Percentiles rank a stretch among this genome's conserved stretches.
phyloP scores from a whole-genome alignment of 768 basidiomycete species.

The Sarcodon sp. region DNA sequence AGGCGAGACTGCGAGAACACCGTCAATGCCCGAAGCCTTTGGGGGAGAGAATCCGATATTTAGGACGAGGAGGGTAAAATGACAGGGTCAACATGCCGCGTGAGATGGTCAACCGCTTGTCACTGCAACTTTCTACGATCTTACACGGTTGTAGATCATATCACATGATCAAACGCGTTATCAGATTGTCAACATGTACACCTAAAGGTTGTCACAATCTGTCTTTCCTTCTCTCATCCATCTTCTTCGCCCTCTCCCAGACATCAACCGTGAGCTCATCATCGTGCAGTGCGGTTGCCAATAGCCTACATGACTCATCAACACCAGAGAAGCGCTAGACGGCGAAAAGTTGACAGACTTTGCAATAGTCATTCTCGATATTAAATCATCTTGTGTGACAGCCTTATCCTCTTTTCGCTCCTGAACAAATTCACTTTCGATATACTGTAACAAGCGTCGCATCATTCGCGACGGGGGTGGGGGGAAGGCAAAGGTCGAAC shows the following conservation, averaged over 20 bases:
- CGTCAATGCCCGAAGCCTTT: no score
- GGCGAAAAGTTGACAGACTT: slow-evolving; percentile 31
- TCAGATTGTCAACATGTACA: no score
- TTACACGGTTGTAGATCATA: no score
- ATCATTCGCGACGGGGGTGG: background rate
- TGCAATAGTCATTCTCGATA: slow-evolving; percentile 54
- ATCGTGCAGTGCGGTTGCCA: slow-evolving; percentile 50
- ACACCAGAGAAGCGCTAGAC: slow-evolving; percentile 1
- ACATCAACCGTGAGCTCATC: slow-evolving; percentile 37
- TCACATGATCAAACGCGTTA: no score
- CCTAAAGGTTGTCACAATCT: slow-evolving; percentile 2
- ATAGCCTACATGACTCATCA: slow-evolving; percentile 27
- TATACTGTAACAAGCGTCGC: slow-evolving; percentile 31
- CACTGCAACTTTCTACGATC: no score
- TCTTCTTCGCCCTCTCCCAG: slow-evolving; percentile 53
- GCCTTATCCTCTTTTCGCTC: slow-evolving; percentile 24
- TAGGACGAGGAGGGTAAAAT: no score
- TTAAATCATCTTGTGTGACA: slow-evolving; percentile 46
- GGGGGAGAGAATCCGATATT: no score
- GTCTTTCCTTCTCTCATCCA: slow-evolving; percentile 35
- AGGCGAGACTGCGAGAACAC: no score
- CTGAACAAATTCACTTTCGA: slow-evolving; percentile 63
- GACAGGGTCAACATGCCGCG: no score
- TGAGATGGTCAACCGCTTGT: no score
- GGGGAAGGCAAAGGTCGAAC: background rate